A percentile compares a stretch with the other conserved stretches of the same genome.
phyloP scores from a whole-genome alignment of 140 eudicot species.

The Erigeron philadelphicus region DNA sequence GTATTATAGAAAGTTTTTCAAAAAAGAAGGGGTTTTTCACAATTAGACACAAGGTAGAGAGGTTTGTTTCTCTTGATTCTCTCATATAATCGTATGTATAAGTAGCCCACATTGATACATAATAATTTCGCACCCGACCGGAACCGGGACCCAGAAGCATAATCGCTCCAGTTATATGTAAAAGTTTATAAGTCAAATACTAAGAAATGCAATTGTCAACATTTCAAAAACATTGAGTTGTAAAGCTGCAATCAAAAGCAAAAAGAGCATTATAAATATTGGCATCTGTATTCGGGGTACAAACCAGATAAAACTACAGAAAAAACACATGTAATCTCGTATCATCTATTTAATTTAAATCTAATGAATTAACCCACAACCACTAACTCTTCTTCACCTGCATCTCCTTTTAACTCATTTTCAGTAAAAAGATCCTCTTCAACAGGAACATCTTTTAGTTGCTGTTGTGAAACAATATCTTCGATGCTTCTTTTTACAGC shows the following conservation, averaged over 20 bases:
- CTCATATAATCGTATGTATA: too few relatives aligned
- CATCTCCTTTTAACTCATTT: conserved; percentile 63
- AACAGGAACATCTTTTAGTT: conserved; percentile 70
- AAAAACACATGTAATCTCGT: neutral
- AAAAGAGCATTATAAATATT: neutral
- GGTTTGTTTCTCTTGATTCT: neutral
- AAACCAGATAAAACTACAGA: conserved; percentile 8
- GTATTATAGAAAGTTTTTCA: too few relatives aligned
- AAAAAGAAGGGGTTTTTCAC: too few relatives aligned
- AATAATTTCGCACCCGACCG: too few relatives aligned
- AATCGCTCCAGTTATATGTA: too few relatives aligned
- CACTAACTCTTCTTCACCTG: conserved; percentile 19
- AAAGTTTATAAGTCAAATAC: too few relatives aligned
- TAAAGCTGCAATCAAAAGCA: neutral
- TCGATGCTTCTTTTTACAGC: conserved; percentile 73
- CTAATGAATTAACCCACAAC: conserved; percentile 6
- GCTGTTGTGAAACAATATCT: conserved; percentile 65
- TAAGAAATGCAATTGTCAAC: too few relatives aligned
- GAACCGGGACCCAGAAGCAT: too few relatives aligned
- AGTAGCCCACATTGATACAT: too few relatives aligned
- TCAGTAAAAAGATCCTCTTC: conserved; percentile 67
- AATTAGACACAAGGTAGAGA: too few relatives aligned
- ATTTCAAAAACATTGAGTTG: too few relatives aligned
- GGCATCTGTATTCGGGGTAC: neutral
- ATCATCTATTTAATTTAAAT: neutral